Conservation (phyloP, 345 rosid species). For the Citrus cavaleriei region DNA sequence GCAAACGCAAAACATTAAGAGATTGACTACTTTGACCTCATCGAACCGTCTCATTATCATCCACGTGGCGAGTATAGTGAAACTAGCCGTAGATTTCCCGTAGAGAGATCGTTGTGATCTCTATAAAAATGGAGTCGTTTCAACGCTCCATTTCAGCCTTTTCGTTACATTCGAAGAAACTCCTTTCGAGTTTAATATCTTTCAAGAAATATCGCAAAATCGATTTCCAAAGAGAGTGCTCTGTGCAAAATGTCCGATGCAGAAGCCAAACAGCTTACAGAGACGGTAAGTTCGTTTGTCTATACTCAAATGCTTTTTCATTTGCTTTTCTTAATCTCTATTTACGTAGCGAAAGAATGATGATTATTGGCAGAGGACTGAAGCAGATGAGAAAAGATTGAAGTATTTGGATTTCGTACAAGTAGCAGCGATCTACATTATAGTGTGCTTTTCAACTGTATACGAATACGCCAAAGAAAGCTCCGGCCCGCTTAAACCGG, state of each 20-base stretch:
- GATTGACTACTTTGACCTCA: not conserved
- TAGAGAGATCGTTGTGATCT: not conserved
- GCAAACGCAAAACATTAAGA: not conserved
- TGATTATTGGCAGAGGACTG: conserved; percentile 15
- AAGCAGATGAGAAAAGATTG: conserved; percentile 34
- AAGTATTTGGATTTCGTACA: conserved; percentile 64
- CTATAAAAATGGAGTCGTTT: conserved; percentile 16
- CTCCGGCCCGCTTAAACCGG: conserved; percentile 69
- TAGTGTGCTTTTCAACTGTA: conserved; percentile 38
- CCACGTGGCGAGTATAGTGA: conserved; percentile 10
- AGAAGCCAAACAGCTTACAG: conserved; percentile 16
- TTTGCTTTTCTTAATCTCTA: not conserved
- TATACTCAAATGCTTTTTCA: not conserved
- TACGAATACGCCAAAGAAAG: conserved; percentile 71
- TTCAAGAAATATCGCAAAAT: not conserved
- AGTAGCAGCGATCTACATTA: conserved; percentile 38
- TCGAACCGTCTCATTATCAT: not conserved
- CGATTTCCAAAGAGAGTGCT: not conserved
- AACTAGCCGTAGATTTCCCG: not conserved
- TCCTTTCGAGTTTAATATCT: not conserved
- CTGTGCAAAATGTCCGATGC: conserved; percentile 23
- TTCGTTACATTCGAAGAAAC: conserved; percentile 10
- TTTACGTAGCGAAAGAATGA: too few relatives aligned
- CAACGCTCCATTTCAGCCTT: not conserved
- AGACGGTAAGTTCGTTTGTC: conserved; percentile 11